phyloP scores from a whole-genome alignment of 495 filamentous ascomycete species.

The Peziza echinospora region DNA sequence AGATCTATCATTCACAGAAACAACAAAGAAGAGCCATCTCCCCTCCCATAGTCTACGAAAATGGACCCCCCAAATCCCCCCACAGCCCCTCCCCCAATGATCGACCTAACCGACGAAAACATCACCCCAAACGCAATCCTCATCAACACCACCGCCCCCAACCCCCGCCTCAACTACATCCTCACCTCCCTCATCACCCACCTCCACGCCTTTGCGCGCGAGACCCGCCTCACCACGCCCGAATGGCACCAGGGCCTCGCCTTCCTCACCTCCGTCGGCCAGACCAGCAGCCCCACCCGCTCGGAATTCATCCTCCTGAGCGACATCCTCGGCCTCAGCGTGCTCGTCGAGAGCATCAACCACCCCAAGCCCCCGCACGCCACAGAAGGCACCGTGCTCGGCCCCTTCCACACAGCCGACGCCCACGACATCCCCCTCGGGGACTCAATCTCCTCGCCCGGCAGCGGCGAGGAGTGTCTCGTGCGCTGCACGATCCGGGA shows the following conservation, averaged over 20 bases:
- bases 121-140: constrained; percentile 57
- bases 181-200: constrained; percentile 55
- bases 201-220: constrained; percentile 64
- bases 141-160: constrained; percentile 48
- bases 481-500: constrained; percentile 58
- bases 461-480: constrained; percentile 47
- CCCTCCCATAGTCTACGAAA: too few relatives aligned
- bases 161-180: constrained; percentile 47
- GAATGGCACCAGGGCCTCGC: constrained; percentile 59
- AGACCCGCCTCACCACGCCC: constrained; percentile 51
- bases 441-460: constrained; percentile 47
- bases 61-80: too few relatives aligned
- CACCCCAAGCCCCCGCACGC: constrained; percentile 57
- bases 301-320: constrained; percentile 91
- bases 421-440: constrained; percentile 44
- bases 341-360: constrained; percentile 78
- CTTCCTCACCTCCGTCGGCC: constrained; percentile 51
- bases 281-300: constrained; percentile 50
- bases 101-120: constrained; percentile 59
- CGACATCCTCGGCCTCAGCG: constrained; percentile 71
- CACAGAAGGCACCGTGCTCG: constrained; percentile 77
- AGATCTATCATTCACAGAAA: too few relatives aligned
- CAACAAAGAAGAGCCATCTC: too few relatives aligned
- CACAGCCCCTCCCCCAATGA: too few relatives aligned
- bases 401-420: constrained; percentile 87